Evolutionary conservation across 164 flowering plant species (phyloP).

Genomic region (Santalum album): DNA sequence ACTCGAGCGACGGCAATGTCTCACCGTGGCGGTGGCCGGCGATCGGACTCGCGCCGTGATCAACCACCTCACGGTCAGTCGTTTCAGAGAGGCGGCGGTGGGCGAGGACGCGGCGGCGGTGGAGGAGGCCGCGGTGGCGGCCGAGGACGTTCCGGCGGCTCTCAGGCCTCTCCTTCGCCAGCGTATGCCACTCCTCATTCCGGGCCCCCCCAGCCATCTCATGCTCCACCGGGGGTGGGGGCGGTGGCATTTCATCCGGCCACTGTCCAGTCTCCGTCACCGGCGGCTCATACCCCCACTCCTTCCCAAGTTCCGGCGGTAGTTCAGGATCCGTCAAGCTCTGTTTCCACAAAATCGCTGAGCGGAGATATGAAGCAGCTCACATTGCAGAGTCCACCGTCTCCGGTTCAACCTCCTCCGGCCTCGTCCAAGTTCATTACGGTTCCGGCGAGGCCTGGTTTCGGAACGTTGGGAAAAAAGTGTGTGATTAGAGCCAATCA

Average conservation of each 20-base stretch:
- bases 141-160: neutral
- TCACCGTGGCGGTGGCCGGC: neutral
- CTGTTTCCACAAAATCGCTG: neutral
- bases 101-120: neutral
- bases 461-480: slow-evolving; percentile 31
- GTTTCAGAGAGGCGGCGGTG: neutral
- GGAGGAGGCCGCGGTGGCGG: slow-evolving; percentile 1
- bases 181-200: neutral
- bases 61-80: neutral
- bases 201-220: neutral
- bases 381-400: slow-evolving; percentile 4
- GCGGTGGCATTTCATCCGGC: neutral
- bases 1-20: neutral
- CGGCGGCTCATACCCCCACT: neutral
- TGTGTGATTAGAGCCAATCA: slow-evolving; percentile 57
- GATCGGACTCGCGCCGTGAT: neutral
- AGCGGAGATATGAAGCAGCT: slow-evolving; percentile 11
- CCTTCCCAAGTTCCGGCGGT: neutral
- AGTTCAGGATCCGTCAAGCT: neutral
- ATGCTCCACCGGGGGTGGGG: neutral
- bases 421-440: slow-evolving; percentile 25
- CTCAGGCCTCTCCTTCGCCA: neutral
- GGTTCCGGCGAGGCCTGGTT: slow-evolving; percentile 47
- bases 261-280: neutral
- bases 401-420: slow-evolving; percentile 15